Evolutionary conservation across 1,284 basidiomycete genomes (phyloP).

Genomic region (Phaffia rhodozyma): DNA sequence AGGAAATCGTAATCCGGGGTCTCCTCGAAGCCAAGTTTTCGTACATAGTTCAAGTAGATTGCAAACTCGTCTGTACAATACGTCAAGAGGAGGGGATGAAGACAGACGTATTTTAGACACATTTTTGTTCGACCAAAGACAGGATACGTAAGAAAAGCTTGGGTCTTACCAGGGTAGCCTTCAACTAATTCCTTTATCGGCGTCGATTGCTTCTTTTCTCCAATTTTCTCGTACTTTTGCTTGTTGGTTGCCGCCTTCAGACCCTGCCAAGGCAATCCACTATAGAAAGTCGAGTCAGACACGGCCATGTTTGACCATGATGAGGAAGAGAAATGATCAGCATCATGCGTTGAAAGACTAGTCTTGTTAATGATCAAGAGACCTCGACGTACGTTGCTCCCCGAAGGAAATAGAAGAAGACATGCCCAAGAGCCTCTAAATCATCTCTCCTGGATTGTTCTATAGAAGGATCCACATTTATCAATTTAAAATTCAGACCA

Average conservation of each 20-base stretch:
- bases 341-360: too few species aligned
- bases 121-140: not conserved
- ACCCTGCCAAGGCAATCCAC: constrained; percentile 84
- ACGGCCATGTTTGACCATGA: too few species aligned
- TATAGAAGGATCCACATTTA: constrained; percentile 26
- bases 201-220: constrained; percentile 96
- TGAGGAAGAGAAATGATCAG: too few species aligned
- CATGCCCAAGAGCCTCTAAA: constrained; percentile 86
- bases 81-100: not conserved
- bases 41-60: constrained; percentile 94
- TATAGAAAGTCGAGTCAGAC: not conserved
- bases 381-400: constrained; percentile 38
- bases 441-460: constrained; percentile 93
- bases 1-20: constrained; percentile 94
- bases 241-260: constrained; percentile 98
- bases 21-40: constrained; percentile 91
- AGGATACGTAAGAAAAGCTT: constrained; percentile 30
- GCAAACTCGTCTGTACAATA: constrained; percentile 62
- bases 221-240: constrained; percentile 99
- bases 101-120: not conserved
- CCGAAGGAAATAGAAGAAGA: constrained; percentile 94
- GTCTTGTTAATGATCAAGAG: not conserved
- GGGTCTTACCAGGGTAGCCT: constrained; percentile 67
- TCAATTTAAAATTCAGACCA: not conserved
- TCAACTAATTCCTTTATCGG: constrained; percentile 89